Conservation (phyloP, 495 filamentous ascomycete species). For the Hypomontagnella monticulosa region DNA sequence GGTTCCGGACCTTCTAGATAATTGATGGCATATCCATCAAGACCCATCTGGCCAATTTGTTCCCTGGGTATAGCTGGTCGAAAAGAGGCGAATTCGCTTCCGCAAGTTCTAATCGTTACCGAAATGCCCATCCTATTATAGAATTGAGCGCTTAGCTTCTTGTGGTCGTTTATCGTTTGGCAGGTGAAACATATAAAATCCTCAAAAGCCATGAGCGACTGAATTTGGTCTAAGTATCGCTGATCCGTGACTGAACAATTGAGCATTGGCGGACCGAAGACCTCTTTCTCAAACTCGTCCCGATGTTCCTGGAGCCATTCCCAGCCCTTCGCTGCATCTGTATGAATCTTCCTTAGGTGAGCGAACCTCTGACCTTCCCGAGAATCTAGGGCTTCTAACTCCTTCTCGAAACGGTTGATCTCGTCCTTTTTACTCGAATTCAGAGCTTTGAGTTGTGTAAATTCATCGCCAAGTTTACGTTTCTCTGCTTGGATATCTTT, state of each 20-base stretch:
- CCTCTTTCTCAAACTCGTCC: constrained; percentile 76
- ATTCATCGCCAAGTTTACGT: constrained; percentile 47
- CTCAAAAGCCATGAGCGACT: constrained; percentile 68
- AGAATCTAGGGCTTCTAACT: constrained; percentile 73
- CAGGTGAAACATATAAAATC: constrained; percentile 80
- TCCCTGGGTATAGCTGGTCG: constrained; percentile 63
- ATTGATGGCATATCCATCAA: constrained; percentile 82
- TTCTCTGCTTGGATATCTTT: constrained; percentile 56
- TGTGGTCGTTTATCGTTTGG: constrained; percentile 77
- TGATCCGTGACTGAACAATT: constrained; percentile 83
- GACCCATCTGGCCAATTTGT: constrained; percentile 67
- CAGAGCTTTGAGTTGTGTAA: constrained; percentile 37
- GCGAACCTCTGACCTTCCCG: constrained; percentile 77
- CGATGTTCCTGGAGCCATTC: constrained; percentile 80
- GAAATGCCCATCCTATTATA: constrained; percentile 65
- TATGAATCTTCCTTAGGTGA: constrained; percentile 65
- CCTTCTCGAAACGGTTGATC: constrained; percentile 49
- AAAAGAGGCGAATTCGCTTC: constrained; percentile 59
- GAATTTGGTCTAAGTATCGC: constrained; percentile 76
- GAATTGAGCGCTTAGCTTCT: constrained; percentile 68
- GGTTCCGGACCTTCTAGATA: constrained; percentile 82
- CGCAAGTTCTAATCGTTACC: constrained; percentile 69
- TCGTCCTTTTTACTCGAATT: constrained; percentile 38
- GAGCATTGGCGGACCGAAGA: constrained; percentile 87
- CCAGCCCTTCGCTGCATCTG: constrained; percentile 75